Evolutionary conservation across 164 flowering plant species (phyloP).

Genomic region (Cinnamomum micranthum): DNA sequence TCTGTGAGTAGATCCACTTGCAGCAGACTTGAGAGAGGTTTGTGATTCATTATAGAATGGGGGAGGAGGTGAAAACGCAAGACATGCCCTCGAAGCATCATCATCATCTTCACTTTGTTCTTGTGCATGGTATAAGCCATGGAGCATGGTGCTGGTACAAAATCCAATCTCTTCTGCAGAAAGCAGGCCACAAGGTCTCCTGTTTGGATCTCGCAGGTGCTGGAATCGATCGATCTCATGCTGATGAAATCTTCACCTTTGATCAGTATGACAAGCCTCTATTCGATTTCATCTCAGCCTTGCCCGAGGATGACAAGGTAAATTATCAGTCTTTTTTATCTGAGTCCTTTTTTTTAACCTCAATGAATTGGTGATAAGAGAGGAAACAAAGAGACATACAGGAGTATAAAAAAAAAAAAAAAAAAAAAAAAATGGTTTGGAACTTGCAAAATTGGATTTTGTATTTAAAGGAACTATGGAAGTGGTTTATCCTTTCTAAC

Average conservation of each 20-base stretch:
- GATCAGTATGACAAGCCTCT: constrained; percentile 70
- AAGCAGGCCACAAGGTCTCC: constrained; percentile 55
- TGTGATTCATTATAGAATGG: neutral
- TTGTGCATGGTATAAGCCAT: constrained; percentile 66
- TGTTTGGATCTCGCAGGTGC: constrained; percentile 65
- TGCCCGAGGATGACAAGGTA: constrained; percentile 57
- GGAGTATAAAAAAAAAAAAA: neutral
- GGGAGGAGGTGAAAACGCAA: constrained; percentile 6
- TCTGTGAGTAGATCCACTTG: neutral
- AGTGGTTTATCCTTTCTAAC: too few species aligned
- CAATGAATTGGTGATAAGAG: neutral
- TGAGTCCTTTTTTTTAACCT: neutral
- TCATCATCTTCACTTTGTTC: constrained; percentile 53
- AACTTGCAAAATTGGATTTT: too few species aligned
- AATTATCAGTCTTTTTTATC: neutral
- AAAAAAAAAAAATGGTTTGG: neutral
- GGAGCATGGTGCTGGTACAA: constrained; percentile 98
- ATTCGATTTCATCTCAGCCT: constrained; percentile 42
- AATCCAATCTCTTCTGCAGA: constrained; percentile 54
- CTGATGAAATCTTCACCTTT: constrained; percentile 42
- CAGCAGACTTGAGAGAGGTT: neutral
- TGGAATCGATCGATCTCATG: constrained; percentile 44
- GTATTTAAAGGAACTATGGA: too few species aligned
- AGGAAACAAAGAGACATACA: neutral
- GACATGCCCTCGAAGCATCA: neutral